A percentile compares a stretch with the other conserved stretches of the same genome.
Evolutionary conservation across 306 rosid genomes (phyloP).

Genomic region (Prunus salicina): DNA sequence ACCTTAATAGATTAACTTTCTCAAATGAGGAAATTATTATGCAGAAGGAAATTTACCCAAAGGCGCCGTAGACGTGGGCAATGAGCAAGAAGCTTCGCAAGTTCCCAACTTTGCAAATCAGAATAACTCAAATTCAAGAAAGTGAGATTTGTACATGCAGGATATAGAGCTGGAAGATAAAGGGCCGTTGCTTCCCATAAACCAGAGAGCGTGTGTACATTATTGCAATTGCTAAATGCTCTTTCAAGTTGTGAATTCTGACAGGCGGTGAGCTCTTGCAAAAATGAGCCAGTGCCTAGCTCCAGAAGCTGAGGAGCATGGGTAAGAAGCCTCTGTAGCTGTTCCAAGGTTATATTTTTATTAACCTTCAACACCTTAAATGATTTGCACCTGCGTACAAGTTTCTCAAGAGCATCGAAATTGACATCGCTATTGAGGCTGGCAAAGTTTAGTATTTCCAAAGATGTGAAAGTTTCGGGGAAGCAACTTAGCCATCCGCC

Average conservation of each 20-base stretch:
- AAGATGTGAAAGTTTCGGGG: slow-evolving; percentile 72
- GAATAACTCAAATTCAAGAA: slow-evolving; percentile 80
- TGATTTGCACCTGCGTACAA: slow-evolving; percentile 66
- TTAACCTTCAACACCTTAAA: slow-evolving; percentile 73
- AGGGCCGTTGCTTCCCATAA: slow-evolving; percentile 54
- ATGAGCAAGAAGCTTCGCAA: slow-evolving; percentile 60
- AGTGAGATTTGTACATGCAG: slow-evolving; percentile 58
- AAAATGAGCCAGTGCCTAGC: slow-evolving; percentile 69
- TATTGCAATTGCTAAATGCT: slow-evolving; percentile 56
- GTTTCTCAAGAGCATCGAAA: slow-evolving; percentile 71
- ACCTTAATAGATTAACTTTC: neutral
- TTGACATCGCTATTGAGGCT: slow-evolving; percentile 52
- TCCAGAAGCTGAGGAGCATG: slow-evolving; percentile 57
- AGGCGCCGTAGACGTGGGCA: slow-evolving; percentile 65
- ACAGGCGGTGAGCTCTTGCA: slow-evolving; percentile 48
- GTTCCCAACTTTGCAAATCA: slow-evolving; percentile 47
- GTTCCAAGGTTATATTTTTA: slow-evolving; percentile 54
- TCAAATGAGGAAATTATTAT: neutral
- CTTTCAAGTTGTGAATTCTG: slow-evolving; percentile 53
- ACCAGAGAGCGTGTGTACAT: slow-evolving; percentile 70
- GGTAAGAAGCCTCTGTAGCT: slow-evolving; percentile 56
- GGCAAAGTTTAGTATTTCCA: slow-evolving; percentile 76
- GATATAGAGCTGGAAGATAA: slow-evolving; percentile 62
- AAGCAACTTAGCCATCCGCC: slow-evolving; percentile 83
- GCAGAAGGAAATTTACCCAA: slow-evolving; percentile 49